Base-by-base conservation (phyloP, 495 filamentous ascomycete genomes). In the Lepidopterella palustris region DNA sequence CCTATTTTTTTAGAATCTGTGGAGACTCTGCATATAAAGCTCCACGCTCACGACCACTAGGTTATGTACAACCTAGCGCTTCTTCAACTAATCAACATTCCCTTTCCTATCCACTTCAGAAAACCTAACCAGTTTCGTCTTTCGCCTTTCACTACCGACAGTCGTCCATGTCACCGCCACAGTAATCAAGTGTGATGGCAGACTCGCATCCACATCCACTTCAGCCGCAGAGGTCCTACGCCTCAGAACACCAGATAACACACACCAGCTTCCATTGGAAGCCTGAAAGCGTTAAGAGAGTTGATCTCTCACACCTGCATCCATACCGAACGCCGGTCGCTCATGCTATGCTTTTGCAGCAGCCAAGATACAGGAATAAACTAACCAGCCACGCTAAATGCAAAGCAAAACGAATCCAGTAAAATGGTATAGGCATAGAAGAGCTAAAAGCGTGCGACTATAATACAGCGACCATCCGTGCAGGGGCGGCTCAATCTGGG, bases 321-420 rank as follows among this genome's bases (percentile, higher is more conserved):
- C 45, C 49, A 13, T 40, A 52, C 29, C 28, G 21, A 66, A 66
- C 63, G 63, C 63, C 63, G 31, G 60, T 66, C 63, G 63, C 63
- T 66, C 59, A 66, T 66, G 63, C 63, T 59, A 50, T 57, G 28
- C 32, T 56, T 61, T 45, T 60, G 60, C 53, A 48, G 53, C 45
- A 50, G 47, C 50, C 52, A 60, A 59, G 35, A 61, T 39, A 53
- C 21, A 49, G n/a, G 25, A 50, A 59, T 58, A 42, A 9, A 42
- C 58, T 39, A 13, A 56, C 57, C 45, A 50, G 45, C 63, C 59
- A 58, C 63, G 60, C 59, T 66, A 66, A 59, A 66, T 66, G 60
- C 59, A 66, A 57, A 56, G 58, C 58, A 62, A n/a, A n/a, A 58
- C 52, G 45, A 57, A 45, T 57, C 55, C 56, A 57, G 59, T 47